Base-by-base conservation (phyloP, 768 basidiomycete genomes). In the Amanita molliuscula region DNA sequence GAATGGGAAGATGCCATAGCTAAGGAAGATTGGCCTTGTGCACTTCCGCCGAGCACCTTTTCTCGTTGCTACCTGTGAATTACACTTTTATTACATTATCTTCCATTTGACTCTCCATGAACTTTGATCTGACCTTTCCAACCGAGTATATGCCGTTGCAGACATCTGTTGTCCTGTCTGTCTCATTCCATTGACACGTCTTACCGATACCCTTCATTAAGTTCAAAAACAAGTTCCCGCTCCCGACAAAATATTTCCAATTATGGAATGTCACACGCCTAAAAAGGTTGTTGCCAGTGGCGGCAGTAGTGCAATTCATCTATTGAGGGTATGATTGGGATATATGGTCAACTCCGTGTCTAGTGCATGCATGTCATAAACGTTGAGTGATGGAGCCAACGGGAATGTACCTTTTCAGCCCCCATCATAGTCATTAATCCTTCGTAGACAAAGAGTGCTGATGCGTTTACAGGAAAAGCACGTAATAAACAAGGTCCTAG, bases 401-500 rank as follows among this genome's bases (percentile, higher is more conserved):
- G 18, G 38, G 37, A 51, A 50, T 31, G 53, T 56, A 80, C 82
- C 74, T 82, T 74, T 62, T 85, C 82, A 13, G 86, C 83, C 33
- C 77, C 80, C 45, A 84, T 57, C 23, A 69, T 49, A 52, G 79
- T 67, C 78, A 90, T 79, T 23, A 81, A 70, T 35, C 78, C 82
- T 65, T 88, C 86, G 62, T 85, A 90, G 2, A 88, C 86, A 56
- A 84, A 85, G 43, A 84, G 71, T 0, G 86, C 88, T 43, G 78
- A 82, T 0, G 86, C 85, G 61, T 90, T 90, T 0, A 79, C 76
- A 11, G 88, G 88, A 64, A 88, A 84, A 16, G 88, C 84, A 53
- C 86, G 72, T 52, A 88, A 64, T 21, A 86, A 66, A 50, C 77
- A 78, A 29, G 85, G 84, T 9, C 74, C 76, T 23, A 87, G 66